Conservation (phyloP, 805 yeast genomes). For the Scheffersomyces coipomensis region DNA sequence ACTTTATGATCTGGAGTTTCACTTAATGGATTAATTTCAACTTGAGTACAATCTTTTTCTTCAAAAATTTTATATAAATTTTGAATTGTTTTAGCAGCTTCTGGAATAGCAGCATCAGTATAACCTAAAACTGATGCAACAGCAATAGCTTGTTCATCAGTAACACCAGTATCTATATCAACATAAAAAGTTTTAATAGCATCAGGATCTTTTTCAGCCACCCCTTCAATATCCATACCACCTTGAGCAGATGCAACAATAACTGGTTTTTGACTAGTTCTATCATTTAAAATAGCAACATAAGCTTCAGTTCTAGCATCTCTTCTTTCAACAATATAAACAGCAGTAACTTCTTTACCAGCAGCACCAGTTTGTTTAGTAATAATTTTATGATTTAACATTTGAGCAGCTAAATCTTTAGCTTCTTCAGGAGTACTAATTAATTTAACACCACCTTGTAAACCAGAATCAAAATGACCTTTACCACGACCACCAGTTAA, state of each 20-base stretch:
- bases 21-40: constrained; percentile 96
- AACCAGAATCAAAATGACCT: constrained; percentile 94
- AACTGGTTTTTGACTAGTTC: constrained; percentile 84
- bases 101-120: constrained; percentile 70
- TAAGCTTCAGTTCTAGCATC: constrained; percentile 94
- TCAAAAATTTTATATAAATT: constrained; percentile 84
- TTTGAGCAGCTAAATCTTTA: constrained; percentile 76
- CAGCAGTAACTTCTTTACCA: constrained; percentile 96
- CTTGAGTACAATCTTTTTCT: constrained; percentile 95
- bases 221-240: constrained; percentile 99
- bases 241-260: constrained; percentile 97
- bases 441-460: constrained; percentile 94
- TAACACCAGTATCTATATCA: constrained; percentile 75
- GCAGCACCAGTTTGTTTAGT: constrained; percentile 98
- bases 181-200: constrained; percentile 89
- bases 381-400: constrained; percentile 89
- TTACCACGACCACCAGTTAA: constrained; percentile 99
- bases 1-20: constrained; percentile 90
- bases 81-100: constrained; percentile 84
- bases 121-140: constrained; percentile 83
- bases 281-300: constrained; percentile 91
- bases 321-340: constrained; percentile 92
- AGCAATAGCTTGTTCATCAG: constrained; percentile 69
- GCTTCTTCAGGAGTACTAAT: constrained; percentile 86
- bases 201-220: constrained; percentile 85